Evolutionary conservation across 352 stramenopile species (phyloP), one percentile per base, ranked within the genome.

Genomic region (Nothophytophthora sp.): DNA sequence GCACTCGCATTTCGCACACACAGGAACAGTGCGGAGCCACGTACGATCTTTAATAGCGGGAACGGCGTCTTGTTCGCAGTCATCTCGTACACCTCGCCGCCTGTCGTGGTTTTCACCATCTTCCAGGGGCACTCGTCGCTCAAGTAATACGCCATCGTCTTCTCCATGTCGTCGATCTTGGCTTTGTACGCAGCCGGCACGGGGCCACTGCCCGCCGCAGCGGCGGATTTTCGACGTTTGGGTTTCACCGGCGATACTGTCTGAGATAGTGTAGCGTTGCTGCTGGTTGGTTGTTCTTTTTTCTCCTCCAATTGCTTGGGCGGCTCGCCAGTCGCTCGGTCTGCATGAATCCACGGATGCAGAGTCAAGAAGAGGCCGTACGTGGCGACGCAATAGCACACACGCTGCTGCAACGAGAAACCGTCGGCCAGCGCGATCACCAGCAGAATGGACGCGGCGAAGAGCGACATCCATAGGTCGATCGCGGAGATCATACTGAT

Each of bases 381-480:
- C 18, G 71, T 69, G 11, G 56, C 61, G 4, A 78, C 55, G 46
- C 76, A 79, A 49, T 60, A 68, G 11, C 47, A 66, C 30, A 77
- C 32, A 11, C 76, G 76, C 22, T 83, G 63, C 28, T 71, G 53
- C n/a, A 82, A 53, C 9, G 69, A 65, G 19, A 81, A 63, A 1
- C 61, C 54, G 19, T 88, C 66, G 12, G 67, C 53, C 11, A 88
- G 45, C 39, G 60, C 61, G 19, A 78, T 70, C 16, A 70, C 63
- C 2, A 86, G 46, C 28, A 88, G 46, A 43, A 84, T 68, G 5
- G 71, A 62, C 6, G 68, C 76, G 1, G 63, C 55, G 41, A 84
- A 79, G 28, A 86, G 56, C 20, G 76, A 88, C 27, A 84, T 62
- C 76, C 73, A 88, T 20, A 86, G 39, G 18, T 74, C 61, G n/a